Evolutionary conservation across 176 grass and related monocot genomes (phyloP), one percentile per base, ranked within the genome.

Genomic region (Carex pumila): DNA sequence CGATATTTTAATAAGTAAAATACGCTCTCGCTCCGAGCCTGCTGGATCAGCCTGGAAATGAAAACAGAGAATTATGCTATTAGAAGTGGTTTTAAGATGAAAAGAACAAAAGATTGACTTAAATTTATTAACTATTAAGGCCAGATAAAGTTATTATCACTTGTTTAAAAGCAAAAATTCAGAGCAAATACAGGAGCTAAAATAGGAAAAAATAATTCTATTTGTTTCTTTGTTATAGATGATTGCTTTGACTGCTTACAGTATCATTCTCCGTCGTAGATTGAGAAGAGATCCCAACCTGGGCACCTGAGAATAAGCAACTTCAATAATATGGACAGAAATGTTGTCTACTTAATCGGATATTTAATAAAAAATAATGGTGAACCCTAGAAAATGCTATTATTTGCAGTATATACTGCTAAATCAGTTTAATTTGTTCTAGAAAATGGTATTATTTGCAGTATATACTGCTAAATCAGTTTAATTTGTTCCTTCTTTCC

Each of bases 1-100:
- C 72, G 89, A 95, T 86, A 95, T 95, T 81, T 92, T 95, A 87
- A 90, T 57, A 86, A 99, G 96, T 62, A 99, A 87, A 84, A 87
- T 65, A 32, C 88, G 85, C 74, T 99, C 96, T 90, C 90, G 93
- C 79, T 99, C 96, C 74, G 86, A 88, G 31, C 84, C 83, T 87
- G 90, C 65, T 88, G 88, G 57, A 80, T 90, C 88, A 87, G 72
- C 86, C 96, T 99, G 89, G 25, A 41, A 86, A 89, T 81, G 65
- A 3, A 90, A 86, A 39, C 53, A 65, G 47, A 88, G 2, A 43
- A 12, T 65, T 59, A 79, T 62, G 17, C 37, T 50, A 14, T 62
- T 52, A 78, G 73, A 57, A 78, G 71, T 56, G 6, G 47, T 29
- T 56, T 77, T 56, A 54, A 70, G 5, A n/a, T n/a, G 21, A 74